phyloP scores from a whole-genome alignment of 345 rosid species.

The Capsella bursapastoris region DNA sequence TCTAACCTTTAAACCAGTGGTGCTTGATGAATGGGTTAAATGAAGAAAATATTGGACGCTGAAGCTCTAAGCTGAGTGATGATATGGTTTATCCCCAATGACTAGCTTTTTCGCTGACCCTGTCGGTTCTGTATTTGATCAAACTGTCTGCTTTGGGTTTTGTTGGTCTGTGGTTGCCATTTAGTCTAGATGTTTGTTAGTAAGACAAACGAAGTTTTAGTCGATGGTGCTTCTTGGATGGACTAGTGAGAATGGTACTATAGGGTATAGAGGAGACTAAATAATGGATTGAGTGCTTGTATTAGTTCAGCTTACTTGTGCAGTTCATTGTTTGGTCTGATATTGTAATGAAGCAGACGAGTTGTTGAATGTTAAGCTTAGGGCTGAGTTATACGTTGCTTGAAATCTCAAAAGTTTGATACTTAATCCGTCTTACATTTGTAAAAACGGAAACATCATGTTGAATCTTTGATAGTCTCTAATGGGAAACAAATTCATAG shows the following conservation, averaged over 20 bases:
- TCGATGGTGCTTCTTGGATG: neutral
- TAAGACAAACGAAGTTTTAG: neutral
- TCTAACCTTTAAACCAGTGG: neutral
- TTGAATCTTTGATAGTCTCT: neutral
- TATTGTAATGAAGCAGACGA: neutral
- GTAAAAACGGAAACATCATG: neutral
- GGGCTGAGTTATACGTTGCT: conserved; percentile 6
- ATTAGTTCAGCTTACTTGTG: neutral
- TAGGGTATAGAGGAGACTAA: neutral
- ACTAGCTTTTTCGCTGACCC: neutral
- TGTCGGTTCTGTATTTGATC: neutral
- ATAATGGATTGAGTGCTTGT: neutral
- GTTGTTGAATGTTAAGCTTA: neutral
- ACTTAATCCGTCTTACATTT: neutral
- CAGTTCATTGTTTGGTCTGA: neutral
- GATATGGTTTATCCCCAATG: neutral
- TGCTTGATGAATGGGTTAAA: neutral
- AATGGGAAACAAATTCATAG: neutral
- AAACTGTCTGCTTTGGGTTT: neutral
- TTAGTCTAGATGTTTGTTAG: conserved; percentile 1
- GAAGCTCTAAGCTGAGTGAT: neutral
- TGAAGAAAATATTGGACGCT: neutral
- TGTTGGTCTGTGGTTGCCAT: conserved; percentile 11
- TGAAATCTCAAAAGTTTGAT: conserved; percentile 3
- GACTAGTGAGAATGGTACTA: conserved; percentile 16